Percentiles rank a stretch among this genome's conserved stretches.
These are phyloP conservation scores for Backusella westeae DNA, from an alignment of 192 early-diverging fungal genomes.

Conservation along the genomic window DNA sequence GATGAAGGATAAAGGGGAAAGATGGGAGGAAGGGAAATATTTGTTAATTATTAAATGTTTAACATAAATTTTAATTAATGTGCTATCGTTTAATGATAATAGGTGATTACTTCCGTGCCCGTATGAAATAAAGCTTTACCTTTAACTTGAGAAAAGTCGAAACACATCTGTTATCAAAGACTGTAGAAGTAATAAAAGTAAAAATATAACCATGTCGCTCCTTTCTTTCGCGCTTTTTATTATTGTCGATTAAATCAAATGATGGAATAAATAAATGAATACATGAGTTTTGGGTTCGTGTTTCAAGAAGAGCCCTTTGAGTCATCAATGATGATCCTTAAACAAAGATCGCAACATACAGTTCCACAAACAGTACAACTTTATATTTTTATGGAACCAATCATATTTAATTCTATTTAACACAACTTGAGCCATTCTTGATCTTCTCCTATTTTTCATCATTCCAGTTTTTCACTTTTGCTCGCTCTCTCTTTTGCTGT, in stretches of 20 bases:
- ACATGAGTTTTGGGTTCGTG: not conserved
- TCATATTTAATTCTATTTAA: not conserved
- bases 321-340: not conserved
- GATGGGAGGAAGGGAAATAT: not conserved
- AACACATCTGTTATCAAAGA: not conserved
- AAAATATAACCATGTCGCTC: not conserved
- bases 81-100: not conserved
- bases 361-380: not conserved
- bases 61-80: not conserved
- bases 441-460: not conserved
- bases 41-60: not conserved
- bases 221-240: not conserved
- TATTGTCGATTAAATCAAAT: not conserved
- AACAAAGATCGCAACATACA: not conserved
- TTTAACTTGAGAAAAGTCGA: not conserved
- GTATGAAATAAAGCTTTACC: not conserved
- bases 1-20: not conserved
- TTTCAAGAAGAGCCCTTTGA: not conserved
- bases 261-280: not conserved
- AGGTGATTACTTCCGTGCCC: constrained; percentile 24
- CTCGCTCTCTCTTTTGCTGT: not conserved
- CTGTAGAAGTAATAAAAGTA: not conserved
- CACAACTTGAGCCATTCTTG: not conserved
- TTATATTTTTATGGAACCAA: not conserved
- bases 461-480: not conserved